Evolutionary conservation across 257 asterid genomes (phyloP).

Genomic region (Paraleonurus japonicus): DNA sequence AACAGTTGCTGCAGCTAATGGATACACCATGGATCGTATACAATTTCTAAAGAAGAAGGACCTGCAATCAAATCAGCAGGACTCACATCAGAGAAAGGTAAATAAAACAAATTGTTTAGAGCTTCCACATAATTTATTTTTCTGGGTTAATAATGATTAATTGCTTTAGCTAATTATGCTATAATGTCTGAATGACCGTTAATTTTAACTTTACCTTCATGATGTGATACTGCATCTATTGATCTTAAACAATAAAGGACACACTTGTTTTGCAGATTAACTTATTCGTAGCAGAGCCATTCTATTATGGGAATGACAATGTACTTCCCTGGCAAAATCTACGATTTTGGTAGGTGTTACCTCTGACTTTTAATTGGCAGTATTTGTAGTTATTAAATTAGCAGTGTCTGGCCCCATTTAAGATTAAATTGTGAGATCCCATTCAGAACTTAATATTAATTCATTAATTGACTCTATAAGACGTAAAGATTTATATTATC

Average conservation of each 20-base stretch:
- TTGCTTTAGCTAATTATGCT: conserved; percentile 20
- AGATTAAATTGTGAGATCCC: background rate
- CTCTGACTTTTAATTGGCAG: background rate
- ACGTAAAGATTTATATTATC: no score
- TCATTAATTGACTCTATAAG: background rate
- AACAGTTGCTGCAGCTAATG: conserved; percentile 59
- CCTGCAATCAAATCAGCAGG: conserved; percentile 46
- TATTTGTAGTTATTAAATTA: background rate
- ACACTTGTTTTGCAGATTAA: conserved; percentile 57
- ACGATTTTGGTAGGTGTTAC: conserved; percentile 72
- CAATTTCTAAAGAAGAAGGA: conserved; percentile 44
- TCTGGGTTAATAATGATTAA: conserved; percentile 4
- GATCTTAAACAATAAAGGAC: conserved; percentile 2
- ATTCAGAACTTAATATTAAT: background rate
- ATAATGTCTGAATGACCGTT: conserved; percentile 17
- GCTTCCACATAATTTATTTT: background rate
- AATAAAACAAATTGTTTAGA: background rate
- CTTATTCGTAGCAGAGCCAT: conserved; percentile 83
- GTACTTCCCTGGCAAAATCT: conserved; percentile 89
- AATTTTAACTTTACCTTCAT: background rate
- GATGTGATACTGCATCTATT: conserved; percentile 8
- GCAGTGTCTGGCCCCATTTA: background rate
- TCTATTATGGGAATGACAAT: conserved; percentile 71
- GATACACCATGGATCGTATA: conserved; percentile 59
- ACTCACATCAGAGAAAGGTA: conserved; percentile 58